Evolutionary conservation across 2,329 filamentous ascomycete genomes (phyloP).

Genomic region (Sodiomyces alkalinus): DNA sequence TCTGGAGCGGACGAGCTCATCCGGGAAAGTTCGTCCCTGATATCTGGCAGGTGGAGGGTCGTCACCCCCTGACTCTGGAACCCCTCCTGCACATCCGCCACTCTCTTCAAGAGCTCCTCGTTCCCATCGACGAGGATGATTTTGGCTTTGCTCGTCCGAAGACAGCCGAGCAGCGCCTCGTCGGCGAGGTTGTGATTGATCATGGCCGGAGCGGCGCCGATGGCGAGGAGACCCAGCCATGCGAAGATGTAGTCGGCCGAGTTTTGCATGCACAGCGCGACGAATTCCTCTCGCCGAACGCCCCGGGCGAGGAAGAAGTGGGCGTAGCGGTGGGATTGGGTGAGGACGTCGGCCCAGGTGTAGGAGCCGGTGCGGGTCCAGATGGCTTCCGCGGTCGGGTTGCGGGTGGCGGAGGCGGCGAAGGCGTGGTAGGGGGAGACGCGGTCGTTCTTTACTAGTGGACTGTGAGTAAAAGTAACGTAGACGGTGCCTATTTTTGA

Average conservation of each 20-base stretch:
- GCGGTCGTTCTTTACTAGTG: conserved; percentile 35
- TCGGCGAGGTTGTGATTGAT: conserved; percentile 56
- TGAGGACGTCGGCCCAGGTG: conserved; percentile 40
- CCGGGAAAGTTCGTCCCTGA: no score
- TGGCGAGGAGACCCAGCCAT: conserved; percentile 48
- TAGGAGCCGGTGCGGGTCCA: conserved; percentile 51
- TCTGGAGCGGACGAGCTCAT: no score
- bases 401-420: conserved; percentile 34
- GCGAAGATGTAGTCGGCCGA: conserved; percentile 51
- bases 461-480: no score
- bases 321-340: conserved; percentile 43
- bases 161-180: conserved; percentile 49
- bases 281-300: conserved; percentile 42
- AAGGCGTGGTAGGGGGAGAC: conserved; percentile 52
- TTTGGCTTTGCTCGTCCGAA: conserved; percentile 39
- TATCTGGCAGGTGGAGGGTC: conserved; percentile 37
- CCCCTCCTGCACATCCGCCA: conserved; percentile 40
- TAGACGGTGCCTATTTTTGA: no score
- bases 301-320: conserved; percentile 45
- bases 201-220: conserved; percentile 54
- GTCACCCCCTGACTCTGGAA: conserved; percentile 35
- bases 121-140: conserved; percentile 45
- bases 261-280: conserved; percentile 53
- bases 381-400: conserved; percentile 41
- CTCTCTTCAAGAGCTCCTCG: conserved; percentile 33